Evolutionary conservation across 306 rosid genomes (phyloP).

Genomic region (Prunus salicina): DNA sequence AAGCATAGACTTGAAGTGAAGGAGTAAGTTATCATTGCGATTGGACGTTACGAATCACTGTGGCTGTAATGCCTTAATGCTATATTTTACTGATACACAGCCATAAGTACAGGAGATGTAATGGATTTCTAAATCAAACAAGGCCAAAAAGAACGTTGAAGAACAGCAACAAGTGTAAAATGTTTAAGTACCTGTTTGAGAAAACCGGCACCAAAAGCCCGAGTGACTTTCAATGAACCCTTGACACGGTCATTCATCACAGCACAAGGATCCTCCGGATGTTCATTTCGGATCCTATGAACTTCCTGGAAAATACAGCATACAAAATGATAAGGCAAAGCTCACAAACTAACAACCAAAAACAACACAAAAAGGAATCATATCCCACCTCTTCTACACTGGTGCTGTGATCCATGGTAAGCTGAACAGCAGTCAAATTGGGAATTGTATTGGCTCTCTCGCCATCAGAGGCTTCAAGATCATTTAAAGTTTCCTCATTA

Average conservation of each 20-base stretch:
- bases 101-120: background rate
- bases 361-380: background rate
- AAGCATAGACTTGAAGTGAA: background rate
- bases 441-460: constrained; percentile 51
- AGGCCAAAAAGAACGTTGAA: background rate
- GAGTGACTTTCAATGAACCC: constrained; percentile 92
- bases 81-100: background rate
- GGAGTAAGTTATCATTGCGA: background rate
- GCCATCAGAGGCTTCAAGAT: constrained; percentile 71
- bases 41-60: background rate
- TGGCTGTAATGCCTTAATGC: background rate
- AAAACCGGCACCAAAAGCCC: constrained; percentile 97
- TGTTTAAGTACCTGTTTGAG: constrained; percentile 76
- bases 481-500: constrained; percentile 86
- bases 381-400: constrained; percentile 59
- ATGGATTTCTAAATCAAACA: background rate
- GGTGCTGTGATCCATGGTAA: constrained; percentile 89
- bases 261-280: constrained; percentile 82
- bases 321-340: constrained; percentile 4
- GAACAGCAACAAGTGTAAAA: background rate
- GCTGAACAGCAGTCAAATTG: constrained; percentile 63
- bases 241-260: constrained; percentile 88
- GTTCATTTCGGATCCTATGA: constrained; percentile 67
- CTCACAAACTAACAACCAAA: background rate
- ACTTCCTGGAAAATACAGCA: constrained; percentile 64